A percentile compares a stretch with the other conserved stretches of the same genome.
Evolutionary conservation across 2,329 filamentous ascomycete species (phyloP).

Genomic region (Colletotrichum coccodes): DNA sequence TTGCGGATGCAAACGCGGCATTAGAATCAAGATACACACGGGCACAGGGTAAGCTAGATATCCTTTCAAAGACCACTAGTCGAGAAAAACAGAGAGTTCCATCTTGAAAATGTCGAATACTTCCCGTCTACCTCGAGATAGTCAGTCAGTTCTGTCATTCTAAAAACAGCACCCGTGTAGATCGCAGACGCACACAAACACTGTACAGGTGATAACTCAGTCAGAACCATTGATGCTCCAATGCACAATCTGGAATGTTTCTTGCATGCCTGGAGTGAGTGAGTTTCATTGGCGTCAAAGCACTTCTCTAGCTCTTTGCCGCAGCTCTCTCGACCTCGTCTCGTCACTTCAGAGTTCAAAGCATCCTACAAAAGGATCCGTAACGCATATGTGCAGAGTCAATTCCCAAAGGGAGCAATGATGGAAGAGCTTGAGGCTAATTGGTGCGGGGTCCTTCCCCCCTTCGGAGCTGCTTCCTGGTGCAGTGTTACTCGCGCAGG

Average conservation of each 20-base stretch:
- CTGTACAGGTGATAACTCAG: too few species aligned
- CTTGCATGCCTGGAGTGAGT: not conserved
- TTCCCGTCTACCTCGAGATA: too few species aligned
- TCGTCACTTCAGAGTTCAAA: too few species aligned
- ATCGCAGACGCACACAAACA: not conserved
- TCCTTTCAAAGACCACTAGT: not conserved
- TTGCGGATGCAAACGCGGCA: not conserved
- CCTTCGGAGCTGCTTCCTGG: not conserved
- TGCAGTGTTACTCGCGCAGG: not conserved
- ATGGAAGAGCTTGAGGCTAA: conserved; percentile 8
- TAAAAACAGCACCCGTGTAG: not conserved
- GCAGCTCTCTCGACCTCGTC: too few species aligned
- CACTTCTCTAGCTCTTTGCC: too few species aligned
- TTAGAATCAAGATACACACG: not conserved
- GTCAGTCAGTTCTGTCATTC: not conserved
- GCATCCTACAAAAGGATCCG: not conserved
- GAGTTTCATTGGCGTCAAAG: too few species aligned
- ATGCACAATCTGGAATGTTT: not conserved
- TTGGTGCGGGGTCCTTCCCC: conserved; percentile 18
- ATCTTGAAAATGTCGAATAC: too few species aligned
- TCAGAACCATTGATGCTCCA: not conserved
- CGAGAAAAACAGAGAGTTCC: too few species aligned
- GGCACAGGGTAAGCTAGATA: not conserved
- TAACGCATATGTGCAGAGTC: not conserved
- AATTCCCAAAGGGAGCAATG: not conserved